phyloP scores from a whole-genome alignment of 768 basidiomycete genomes.

The Boletus bicolor region DNA sequence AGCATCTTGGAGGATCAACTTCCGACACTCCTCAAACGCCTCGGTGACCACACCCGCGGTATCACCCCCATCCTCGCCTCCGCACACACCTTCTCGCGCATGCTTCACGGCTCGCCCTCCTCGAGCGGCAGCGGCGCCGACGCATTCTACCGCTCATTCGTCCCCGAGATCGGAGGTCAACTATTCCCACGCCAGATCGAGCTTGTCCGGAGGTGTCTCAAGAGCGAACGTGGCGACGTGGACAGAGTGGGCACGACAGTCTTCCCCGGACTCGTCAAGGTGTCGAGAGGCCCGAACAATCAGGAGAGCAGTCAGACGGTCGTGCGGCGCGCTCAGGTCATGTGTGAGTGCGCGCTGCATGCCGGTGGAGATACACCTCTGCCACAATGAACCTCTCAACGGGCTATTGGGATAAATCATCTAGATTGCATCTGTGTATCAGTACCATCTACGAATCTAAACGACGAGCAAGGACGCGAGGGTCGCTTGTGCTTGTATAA shows the following conservation, averaged over 20 bases:
- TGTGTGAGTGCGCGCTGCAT: slow-evolving; percentile 78
- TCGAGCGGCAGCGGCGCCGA: slow-evolving; percentile 42
- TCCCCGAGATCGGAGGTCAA: slow-evolving; percentile 74
- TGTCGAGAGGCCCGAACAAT: slow-evolving; percentile 40
- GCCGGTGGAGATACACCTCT: slow-evolving; percentile 2
- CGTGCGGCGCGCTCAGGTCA: slow-evolving; percentile 80
- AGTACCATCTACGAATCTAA: slow-evolving; percentile 34
- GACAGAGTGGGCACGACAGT: slow-evolving; percentile 82
- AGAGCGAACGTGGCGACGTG: slow-evolving; percentile 66
- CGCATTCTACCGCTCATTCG: slow-evolving; percentile 83
- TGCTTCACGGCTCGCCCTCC: slow-evolving; percentile 72
- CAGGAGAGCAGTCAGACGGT: slow-evolving; percentile 64
- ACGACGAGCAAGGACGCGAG: slow-evolving; percentile 75
- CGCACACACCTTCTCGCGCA: slow-evolving; percentile 78
- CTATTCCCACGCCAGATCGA: slow-evolving; percentile 81
- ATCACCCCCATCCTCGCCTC: slow-evolving; percentile 63
- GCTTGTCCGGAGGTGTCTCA: slow-evolving; percentile 77
- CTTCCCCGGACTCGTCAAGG: slow-evolving; percentile 86
- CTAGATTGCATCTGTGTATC: slow-evolving; percentile 24
- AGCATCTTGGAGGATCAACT: slow-evolving; percentile 71
- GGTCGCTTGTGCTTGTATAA: slow-evolving; percentile 82
- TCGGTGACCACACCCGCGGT: slow-evolving; percentile 42
- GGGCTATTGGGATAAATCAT: slow-evolving; percentile 3
- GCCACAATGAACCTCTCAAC: background rate
- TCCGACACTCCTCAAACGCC: slow-evolving; percentile 55